These are phyloP conservation scores for Penicillium sp. DNA, from an alignment of 2,329 filamentous ascomycete genomes.

Conservation along the genomic window DNA sequence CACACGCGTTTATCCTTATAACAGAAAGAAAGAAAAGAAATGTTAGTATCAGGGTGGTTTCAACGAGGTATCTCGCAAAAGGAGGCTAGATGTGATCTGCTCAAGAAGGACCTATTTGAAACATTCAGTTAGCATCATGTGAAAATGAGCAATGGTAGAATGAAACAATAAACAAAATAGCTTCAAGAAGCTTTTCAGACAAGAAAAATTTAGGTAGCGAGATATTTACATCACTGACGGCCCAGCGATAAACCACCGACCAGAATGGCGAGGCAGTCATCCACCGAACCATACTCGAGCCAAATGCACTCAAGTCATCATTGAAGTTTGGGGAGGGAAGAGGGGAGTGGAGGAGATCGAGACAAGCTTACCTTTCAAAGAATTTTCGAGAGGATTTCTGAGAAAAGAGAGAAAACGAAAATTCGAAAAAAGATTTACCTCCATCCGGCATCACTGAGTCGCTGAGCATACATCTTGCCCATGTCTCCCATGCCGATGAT, in stretches of 20 bases:
- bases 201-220: slow-evolving; percentile 90
- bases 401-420: slow-evolving; percentile 4
- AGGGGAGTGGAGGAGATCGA: slow-evolving; percentile 14
- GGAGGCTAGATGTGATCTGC: slow-evolving; percentile 3
- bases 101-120: slow-evolving; percentile 20
- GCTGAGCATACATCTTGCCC: slow-evolving; percentile 96
- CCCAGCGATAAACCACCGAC: slow-evolving; percentile 60
- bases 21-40: slow-evolving; percentile 26
- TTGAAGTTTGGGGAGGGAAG: slow-evolving; percentile 42
- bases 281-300: slow-evolving; percentile 88
- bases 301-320: slow-evolving; percentile 99
- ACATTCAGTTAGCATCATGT: slow-evolving; percentile 29
- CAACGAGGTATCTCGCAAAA: neutral
- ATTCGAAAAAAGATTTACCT: slow-evolving; percentile 70
- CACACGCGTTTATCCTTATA: slow-evolving; percentile 88
- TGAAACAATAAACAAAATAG: slow-evolving; percentile 13
- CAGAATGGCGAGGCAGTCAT: slow-evolving; percentile 74
- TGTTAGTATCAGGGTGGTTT: slow-evolving; percentile 31
- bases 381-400: neutral
- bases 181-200: slow-evolving; percentile 68
- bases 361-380: slow-evolving; percentile 22
- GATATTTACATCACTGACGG: slow-evolving; percentile 98
- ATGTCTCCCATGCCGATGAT: slow-evolving; percentile 99
- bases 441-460: slow-evolving; percentile 90
- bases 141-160: slow-evolving; percentile 11